Conservation (phyloP, 805 yeast genomes). For the Cyberlindnera misumaiensis region DNA sequence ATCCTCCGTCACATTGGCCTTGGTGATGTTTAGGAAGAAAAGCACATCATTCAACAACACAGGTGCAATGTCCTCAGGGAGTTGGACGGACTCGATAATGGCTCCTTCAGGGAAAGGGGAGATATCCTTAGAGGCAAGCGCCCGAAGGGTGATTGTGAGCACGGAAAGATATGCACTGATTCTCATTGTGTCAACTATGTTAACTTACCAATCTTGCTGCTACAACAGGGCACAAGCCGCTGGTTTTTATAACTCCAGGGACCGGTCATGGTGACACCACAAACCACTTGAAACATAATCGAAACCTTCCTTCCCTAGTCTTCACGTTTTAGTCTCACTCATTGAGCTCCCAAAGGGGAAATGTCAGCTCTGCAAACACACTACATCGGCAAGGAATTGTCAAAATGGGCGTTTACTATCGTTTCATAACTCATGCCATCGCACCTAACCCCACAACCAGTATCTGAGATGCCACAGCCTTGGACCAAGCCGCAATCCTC, state of each 20-base stretch:
- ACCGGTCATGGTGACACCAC: too few relatives aligned
- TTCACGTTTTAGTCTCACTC: background rate
- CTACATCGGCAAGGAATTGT: background rate
- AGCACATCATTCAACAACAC: background rate
- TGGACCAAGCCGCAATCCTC: constrained; percentile 51
- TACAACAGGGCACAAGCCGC: too few relatives aligned
- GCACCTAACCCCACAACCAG: constrained; percentile 54
- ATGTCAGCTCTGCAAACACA: background rate
- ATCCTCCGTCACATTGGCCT: background rate
- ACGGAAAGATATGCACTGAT: too few relatives aligned
- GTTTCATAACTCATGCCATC: constrained; percentile 28
- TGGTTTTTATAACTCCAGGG: too few relatives aligned
- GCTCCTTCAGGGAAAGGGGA: background rate
- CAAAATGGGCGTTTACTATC: too few relatives aligned
- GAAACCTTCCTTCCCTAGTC: too few relatives aligned
- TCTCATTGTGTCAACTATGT: too few relatives aligned
- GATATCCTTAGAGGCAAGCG: too few relatives aligned
- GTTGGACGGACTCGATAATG: background rate
- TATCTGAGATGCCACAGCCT: constrained; percentile 51
- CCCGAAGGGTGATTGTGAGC: too few relatives aligned
- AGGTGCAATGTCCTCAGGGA: background rate
- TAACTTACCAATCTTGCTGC: too few relatives aligned
- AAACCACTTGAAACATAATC: too few relatives aligned
- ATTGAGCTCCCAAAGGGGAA: background rate
- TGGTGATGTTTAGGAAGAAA: background rate